A percentile compares a stretch with the other conserved stretches of the same genome.
Evolutionary conservation across 805 yeast species (phyloP).

Genomic region (Ogataea naganishii): DNA sequence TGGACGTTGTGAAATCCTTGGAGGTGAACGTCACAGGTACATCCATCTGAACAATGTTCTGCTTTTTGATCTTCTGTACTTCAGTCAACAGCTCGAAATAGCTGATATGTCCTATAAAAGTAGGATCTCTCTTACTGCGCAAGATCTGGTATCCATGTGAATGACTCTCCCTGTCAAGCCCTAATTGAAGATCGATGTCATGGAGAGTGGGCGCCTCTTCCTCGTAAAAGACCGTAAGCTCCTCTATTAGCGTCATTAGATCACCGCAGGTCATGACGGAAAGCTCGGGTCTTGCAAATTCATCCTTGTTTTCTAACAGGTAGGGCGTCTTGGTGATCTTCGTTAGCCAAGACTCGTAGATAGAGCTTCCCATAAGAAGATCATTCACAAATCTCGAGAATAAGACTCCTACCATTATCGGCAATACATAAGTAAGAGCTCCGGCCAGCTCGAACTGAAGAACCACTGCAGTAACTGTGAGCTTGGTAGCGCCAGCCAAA

Average conservation of each 20-base stretch:
- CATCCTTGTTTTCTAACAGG: constrained; percentile 29
- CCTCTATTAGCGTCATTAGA: constrained; percentile 25
- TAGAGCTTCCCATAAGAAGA: constrained; percentile 45
- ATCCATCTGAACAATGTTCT: constrained; percentile 8
- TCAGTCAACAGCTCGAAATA: constrained; percentile 27
- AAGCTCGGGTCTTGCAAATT: constrained; percentile 22
- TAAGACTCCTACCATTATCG: constrained; percentile 79
- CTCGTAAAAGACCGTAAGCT: constrained; percentile 21
- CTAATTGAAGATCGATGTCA: constrained; percentile 19
- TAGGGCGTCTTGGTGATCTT: constrained; percentile 29
- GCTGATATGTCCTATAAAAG: constrained; percentile 34
- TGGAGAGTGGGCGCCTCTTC: constrained; percentile 19
- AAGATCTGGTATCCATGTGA: constrained; percentile 38
- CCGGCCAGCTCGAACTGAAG: constrained; percentile 80
- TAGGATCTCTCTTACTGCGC: constrained; percentile 22
- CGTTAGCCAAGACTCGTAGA: constrained; percentile 54
- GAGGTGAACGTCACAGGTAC: constrained; percentile 10
- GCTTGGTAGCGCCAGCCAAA: constrained; percentile 70
- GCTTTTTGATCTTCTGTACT: constrained; percentile 5
- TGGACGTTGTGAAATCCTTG: constrained; percentile 6
- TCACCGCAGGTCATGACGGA: constrained; percentile 27
- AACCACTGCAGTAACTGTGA: constrained; percentile 75
- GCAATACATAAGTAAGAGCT: constrained; percentile 74
- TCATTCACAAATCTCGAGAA: constrained; percentile 68
- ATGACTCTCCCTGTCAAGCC: constrained; percentile 6